Evolutionary conservation across 176 grass and related monocot species (phyloP), one percentile per base, ranked within the genome.

Genomic region (Aegilops longissima): DNA sequence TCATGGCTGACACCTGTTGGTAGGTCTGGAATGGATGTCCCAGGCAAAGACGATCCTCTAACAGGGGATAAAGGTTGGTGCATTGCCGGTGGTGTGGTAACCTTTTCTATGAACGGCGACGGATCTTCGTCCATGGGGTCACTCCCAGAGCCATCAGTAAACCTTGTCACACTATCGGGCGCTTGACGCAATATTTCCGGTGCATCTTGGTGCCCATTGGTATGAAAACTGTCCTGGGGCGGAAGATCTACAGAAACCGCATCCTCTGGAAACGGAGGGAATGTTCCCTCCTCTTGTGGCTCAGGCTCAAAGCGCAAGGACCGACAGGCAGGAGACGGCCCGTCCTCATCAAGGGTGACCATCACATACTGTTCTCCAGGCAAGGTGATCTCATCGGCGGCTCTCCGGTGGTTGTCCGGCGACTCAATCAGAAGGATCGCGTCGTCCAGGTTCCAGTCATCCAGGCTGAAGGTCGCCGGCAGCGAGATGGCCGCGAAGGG

Each of bases 341-440:
- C 74, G 34, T 90, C 97, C 94, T 91, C 90, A 85, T 94, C 73
- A 33, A 99, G 90, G 45, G 82, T 52, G 79, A 96, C 83, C 34
- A 69, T 87, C 38, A 93, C 88, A 51, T 96, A 99, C 34, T 88
- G 87, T 56, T 89, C 88, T 98, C 92, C 90, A 87, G 76, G 18
- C 71, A 90, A 86, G 61, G 94, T 99, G 77, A 99, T 94, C 80
- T 99, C 79, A 54, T 96, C 97, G 78, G 35, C 87, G 40, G 87
- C 72, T 66, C 83, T 94, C 59, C 66, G 90, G 74, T 96, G 88
- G 69, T 77, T 90, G 73, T 98, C 91, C 5, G 82, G 88, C 2
- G 86, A 21, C 7, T 90, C 90, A 25, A 86, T 84, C 42, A 83
- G 73, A 68, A 38, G 54, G 69, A 77, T 74, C 62, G 85, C 80